phyloP scores from a whole-genome alignment of 2,329 filamentous ascomycete species.

The Xylaria digitata region DNA sequence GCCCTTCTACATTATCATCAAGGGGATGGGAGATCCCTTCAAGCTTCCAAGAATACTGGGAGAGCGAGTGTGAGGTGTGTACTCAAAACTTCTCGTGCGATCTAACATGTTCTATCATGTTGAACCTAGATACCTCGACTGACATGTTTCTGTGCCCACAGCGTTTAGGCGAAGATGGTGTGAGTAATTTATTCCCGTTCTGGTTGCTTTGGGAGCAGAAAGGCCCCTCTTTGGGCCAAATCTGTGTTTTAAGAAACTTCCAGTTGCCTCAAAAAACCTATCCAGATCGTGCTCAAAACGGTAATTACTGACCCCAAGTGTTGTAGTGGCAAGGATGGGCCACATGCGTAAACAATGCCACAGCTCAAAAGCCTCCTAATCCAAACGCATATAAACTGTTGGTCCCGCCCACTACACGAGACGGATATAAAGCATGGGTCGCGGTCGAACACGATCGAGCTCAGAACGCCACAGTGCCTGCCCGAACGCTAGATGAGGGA shows the following conservation, averaged over 20 bases:
- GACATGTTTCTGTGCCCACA: constrained; percentile 54
- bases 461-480: constrained; percentile 68
- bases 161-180: constrained; percentile 78
- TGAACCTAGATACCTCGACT: too few relatives aligned
- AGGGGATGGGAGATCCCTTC: constrained; percentile 48
- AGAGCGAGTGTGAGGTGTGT: constrained; percentile 68
- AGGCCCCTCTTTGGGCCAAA: too few relatives aligned
- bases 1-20: constrained; percentile 56
- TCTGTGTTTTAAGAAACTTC: too few relatives aligned
- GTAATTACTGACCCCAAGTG: too few relatives aligned
- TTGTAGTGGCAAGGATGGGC: constrained; percentile 82
- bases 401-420: constrained; percentile 50
- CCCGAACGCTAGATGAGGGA: constrained; percentile 78
- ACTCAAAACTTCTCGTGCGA: too few relatives aligned
- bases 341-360: constrained; percentile 56
- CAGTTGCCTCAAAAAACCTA: too few relatives aligned
- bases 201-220: too few relatives aligned
- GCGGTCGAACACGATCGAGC: constrained; percentile 64
- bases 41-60: constrained; percentile 82
- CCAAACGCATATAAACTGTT: constrained; percentile 45
- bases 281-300: too few relatives aligned
- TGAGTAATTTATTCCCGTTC: too few relatives aligned
- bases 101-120: too few relatives aligned
- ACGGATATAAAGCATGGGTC: constrained; percentile 65
- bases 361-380: constrained; percentile 57